These are phyloP conservation scores for Hypoxylon sp. DNA, from an alignment of 2,329 filamentous ascomycete species.

Conservation along the genomic window DNA sequence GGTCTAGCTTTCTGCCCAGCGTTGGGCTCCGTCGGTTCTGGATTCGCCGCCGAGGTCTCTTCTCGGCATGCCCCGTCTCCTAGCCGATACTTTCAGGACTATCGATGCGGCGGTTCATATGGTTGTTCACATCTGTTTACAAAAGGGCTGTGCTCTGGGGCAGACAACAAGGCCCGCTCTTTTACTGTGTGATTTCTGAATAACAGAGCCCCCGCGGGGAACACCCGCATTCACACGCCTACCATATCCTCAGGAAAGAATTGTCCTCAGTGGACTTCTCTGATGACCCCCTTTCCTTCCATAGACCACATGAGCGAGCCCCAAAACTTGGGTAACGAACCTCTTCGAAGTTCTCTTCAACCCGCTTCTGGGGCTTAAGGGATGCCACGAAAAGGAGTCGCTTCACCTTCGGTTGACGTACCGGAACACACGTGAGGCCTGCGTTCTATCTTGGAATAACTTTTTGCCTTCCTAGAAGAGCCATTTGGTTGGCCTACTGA, in stretches of 20 bases:
- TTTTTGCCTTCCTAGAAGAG: no score
- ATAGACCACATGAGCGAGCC: neutral
- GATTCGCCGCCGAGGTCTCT: neutral
- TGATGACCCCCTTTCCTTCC: neutral
- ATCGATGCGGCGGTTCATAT: neutral
- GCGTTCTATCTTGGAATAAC: neutral
- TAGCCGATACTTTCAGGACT: neutral
- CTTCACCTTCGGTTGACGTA: neutral
- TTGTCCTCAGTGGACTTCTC: neutral
- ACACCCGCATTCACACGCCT: neutral
- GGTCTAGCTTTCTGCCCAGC: neutral
- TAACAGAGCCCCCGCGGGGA: neutral
- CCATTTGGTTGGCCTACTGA: neutral
- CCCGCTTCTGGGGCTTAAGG: neutral
- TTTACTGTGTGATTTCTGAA: neutral
- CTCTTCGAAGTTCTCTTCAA: neutral
- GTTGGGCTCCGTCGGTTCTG: neutral
- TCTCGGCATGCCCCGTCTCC: neutral
- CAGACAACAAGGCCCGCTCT: neutral
- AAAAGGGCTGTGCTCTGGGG: neutral
- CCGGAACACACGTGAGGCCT: neutral
- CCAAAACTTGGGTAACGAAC: neutral
- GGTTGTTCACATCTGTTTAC: neutral
- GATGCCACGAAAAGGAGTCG: neutral
- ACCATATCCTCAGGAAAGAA: neutral